Conservation (phyloP, 2,329 filamentous ascomycete genomes). For the Trichoderma sp. region DNA sequence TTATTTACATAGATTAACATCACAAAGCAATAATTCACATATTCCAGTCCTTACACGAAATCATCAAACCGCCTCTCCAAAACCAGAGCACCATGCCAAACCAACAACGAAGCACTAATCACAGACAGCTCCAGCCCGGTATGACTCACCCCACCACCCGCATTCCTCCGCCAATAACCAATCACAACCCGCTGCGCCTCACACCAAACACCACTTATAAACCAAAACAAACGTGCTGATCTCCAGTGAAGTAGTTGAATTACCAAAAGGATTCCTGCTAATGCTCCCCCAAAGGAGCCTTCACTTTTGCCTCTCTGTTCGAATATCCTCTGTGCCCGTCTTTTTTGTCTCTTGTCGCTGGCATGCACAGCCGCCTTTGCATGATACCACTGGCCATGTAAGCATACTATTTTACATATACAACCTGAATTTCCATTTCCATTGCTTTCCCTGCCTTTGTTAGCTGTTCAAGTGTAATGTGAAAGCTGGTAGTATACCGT, state of each 20-base stretch:
- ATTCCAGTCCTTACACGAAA: background rate
- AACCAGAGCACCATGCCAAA: background rate
- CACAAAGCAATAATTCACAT: background rate
- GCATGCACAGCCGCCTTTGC: background rate
- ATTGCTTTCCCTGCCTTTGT: background rate
- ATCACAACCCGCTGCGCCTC: background rate
- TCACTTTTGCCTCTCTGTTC: constrained; percentile 11
- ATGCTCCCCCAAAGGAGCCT: background rate
- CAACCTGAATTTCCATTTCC: background rate
- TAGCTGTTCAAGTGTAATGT: background rate
- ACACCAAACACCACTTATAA: background rate
- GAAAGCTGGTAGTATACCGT: background rate
- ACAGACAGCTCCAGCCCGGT: background rate
- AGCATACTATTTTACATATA: background rate
- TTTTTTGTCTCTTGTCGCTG: background rate
- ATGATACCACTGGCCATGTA: background rate
- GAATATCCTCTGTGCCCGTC: background rate
- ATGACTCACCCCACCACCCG: background rate
- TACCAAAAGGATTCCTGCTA: background rate
- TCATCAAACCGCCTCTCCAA: background rate
- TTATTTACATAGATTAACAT: too few relatives aligned
- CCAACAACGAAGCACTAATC: background rate
- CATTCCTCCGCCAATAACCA: background rate
- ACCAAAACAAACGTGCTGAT: background rate
- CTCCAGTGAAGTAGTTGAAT: constrained; percentile 14